Conservation (phyloP, 2,329 filamentous ascomycete genomes). For the Cordyceps cicadae region DNA sequence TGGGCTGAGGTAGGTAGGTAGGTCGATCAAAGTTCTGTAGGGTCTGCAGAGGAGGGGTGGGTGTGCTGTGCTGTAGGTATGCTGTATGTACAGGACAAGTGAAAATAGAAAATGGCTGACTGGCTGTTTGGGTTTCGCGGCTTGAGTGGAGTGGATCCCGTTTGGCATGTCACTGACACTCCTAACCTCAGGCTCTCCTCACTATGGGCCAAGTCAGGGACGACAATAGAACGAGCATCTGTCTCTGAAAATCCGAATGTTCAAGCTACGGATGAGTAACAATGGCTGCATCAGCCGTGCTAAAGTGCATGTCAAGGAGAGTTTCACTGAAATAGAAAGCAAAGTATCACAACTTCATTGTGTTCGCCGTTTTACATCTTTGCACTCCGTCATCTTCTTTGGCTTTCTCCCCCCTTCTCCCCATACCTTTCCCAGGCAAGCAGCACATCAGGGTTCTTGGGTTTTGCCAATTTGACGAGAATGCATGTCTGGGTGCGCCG, state of each 20-base stretch:
- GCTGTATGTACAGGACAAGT: too few relatives aligned
- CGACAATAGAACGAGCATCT: slow-evolving; percentile 60
- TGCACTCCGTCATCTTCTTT: too few relatives aligned
- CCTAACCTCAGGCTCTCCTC: slow-evolving; percentile 58
- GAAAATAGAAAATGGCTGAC: not conserved
- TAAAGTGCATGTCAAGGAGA: slow-evolving; percentile 29
- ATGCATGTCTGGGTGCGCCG: too few relatives aligned
- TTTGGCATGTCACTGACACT: slow-evolving; percentile 45
- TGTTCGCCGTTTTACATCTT: too few relatives aligned
- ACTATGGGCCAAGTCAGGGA: slow-evolving; percentile 63
- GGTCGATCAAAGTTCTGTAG: not conserved
- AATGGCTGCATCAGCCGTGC: slow-evolving; percentile 68
- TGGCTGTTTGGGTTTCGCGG: not conserved
- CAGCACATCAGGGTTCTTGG: too few relatives aligned
- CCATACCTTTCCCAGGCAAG: too few relatives aligned
- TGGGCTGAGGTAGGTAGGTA: too few relatives aligned
- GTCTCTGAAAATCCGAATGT: slow-evolving; percentile 63
- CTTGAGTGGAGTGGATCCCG: not conserved
- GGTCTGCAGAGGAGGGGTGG: not conserved
- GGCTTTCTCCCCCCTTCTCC: too few relatives aligned
- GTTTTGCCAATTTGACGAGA: too few relatives aligned
- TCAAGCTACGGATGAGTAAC: slow-evolving; percentile 61
- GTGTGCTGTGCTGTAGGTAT: too few relatives aligned
- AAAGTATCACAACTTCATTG: too few relatives aligned
- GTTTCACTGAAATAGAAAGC: too few relatives aligned